Evolutionary conservation across 352 stramenopile species (phyloP), one percentile per base, ranked within the genome.

Genomic region (Peronospora tabacina): DNA sequence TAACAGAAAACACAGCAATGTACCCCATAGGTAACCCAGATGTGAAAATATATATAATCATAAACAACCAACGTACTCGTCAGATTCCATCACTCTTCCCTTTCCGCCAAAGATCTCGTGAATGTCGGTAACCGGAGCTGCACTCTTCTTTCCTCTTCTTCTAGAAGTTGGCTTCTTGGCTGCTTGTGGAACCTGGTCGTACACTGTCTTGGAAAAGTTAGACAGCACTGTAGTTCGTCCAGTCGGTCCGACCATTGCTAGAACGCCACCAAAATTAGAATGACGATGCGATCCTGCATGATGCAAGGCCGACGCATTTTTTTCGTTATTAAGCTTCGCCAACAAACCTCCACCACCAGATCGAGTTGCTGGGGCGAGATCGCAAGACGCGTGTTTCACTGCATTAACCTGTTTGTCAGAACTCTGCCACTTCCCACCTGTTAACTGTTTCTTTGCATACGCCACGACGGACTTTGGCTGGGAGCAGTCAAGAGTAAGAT

Each of bases 261-360:
- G 58, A 44, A 92, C 68, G n/a, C 83, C 83, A 17, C 83, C 83
- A 66, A 94, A 94, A 53, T 94, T 94, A 7, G 83, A 93, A 46
- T 94, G 83, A 0, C 82, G 75, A 29, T 66, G 63, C 6, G 74
- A 82, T 15, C 62, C 49, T 10, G 56, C 44, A 42, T 75, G 40
- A 30, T 59, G 41, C 44, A 65, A 49, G 52, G 60, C 32, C 30
- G 40, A 26, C 53, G 51, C 40, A 34, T 81, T 82, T 40, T 86
- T 89, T 50, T 91, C 75, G 7, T 46, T 61, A 12, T 63, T 70
- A 11, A 89, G 55, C 19, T 81, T 66, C 24, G 62, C 42, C 32
- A 85, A 60, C 15, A 87, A 43, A 48, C 56, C 63, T 49, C 53
- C 60, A 30, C 41, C 35, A 19, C 19, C 30, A 16, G 46, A 13